These are phyloP conservation scores for Aspergillus quadrilineatus DNA, from an alignment of 2,329 filamentous ascomycete species.

Conservation along the genomic window DNA sequence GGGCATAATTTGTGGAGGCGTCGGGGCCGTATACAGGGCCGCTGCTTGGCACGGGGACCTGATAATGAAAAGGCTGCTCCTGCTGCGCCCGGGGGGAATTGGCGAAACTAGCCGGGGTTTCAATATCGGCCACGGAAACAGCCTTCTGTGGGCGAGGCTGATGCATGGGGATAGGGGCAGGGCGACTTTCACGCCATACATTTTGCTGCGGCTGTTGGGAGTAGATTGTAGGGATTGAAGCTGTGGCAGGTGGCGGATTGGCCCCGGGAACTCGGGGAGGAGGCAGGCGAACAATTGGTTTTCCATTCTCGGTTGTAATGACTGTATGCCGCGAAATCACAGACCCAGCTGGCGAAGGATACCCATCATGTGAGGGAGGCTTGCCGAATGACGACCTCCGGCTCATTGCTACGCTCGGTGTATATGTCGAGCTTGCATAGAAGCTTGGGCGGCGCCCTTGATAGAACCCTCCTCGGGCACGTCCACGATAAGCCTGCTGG, in stretches of 20 bases:
- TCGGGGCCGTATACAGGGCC: constrained; percentile 57
- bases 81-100: constrained; percentile 63
- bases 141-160: constrained; percentile 93
- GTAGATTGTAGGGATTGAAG: constrained; percentile 19
- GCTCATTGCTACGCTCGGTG: constrained; percentile 83
- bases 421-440: constrained; percentile 77
- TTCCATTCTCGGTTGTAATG: constrained; percentile 58
- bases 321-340: constrained; percentile 67
- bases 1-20: constrained; percentile 60
- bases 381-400: constrained; percentile 76
- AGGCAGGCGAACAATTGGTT: constrained; percentile 81
- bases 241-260: constrained; percentile 24
- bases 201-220: constrained; percentile 53
- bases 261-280: constrained; percentile 45
- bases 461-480: constrained; percentile 70
- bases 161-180: constrained; percentile 72
- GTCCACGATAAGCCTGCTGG: constrained; percentile 71
- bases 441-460: constrained; percentile 66
- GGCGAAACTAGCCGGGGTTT: constrained; percentile 68
- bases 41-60: constrained; percentile 75
- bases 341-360: constrained; percentile 79
- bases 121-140: constrained; percentile 89
- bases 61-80: constrained; percentile 89
- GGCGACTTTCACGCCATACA: constrained; percentile 60
- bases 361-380: constrained; percentile 66